These are phyloP conservation scores for Rhipidocladum racemiflorum DNA, from an alignment of 176 grass and related monocot species.

Conservation along the genomic window DNA sequence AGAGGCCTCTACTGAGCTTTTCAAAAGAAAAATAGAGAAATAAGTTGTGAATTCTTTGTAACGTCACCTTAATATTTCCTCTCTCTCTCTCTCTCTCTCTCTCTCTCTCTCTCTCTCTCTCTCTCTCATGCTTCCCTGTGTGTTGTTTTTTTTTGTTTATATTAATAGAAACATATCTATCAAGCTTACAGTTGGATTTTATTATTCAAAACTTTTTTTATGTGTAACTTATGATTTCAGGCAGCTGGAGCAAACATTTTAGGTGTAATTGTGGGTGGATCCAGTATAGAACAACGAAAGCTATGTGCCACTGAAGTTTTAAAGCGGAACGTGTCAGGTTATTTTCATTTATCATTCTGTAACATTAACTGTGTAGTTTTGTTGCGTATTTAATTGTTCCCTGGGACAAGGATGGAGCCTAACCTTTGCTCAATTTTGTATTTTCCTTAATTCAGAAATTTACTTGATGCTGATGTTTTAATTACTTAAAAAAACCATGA, in stretches of 20 bases:
- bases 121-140: too few relatives aligned
- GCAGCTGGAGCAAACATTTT: slow-evolving; percentile 61
- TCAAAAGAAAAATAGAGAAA: too few relatives aligned
- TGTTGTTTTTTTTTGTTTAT: background rate
- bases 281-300: slow-evolving; percentile 66
- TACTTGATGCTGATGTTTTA: background rate
- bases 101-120: too few relatives aligned
- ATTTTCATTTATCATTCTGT: background rate
- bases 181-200: background rate
- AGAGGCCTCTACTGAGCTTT: too few relatives aligned
- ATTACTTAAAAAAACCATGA: background rate
- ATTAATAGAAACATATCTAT: background rate
- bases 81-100: too few relatives aligned
- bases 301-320: slow-evolving; percentile 79
- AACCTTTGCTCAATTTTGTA: background rate
- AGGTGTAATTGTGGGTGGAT: slow-evolving; percentile 82
- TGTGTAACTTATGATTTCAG: slow-evolving; percentile 35
- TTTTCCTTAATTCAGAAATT: background rate
- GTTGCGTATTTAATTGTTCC: background rate
- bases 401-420: background rate
- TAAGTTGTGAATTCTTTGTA: too few relatives aligned
- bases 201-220: background rate
- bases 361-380: slow-evolving; percentile 10
- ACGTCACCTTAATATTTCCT: too few relatives aligned
- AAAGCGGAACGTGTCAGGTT: slow-evolving; percentile 84